A percentile compares a stretch with the other conserved stretches of the same genome.
Evolutionary conservation across 768 basidiomycete genomes (phyloP).

Genomic region (Lactarius deliciosus): DNA sequence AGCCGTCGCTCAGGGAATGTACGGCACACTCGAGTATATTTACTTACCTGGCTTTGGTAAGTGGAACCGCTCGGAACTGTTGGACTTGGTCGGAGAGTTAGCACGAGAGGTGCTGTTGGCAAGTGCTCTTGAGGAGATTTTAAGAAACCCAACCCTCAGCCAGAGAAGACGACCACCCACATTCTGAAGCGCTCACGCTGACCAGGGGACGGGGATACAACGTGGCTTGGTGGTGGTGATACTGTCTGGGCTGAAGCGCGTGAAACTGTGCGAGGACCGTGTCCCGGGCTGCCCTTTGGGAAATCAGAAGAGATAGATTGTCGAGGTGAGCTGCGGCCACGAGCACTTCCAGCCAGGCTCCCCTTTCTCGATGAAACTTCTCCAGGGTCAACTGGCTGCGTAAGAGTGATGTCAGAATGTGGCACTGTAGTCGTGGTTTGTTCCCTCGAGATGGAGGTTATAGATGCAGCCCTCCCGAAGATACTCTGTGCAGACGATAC

Average conservation of each 20-base stretch:
- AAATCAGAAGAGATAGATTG: constrained; percentile 3
- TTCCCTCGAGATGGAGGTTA: background rate
- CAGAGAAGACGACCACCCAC: constrained; percentile 7
- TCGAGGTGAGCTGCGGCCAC: constrained; percentile 12
- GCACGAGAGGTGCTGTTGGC: background rate
- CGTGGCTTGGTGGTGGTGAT: constrained; percentile 11
- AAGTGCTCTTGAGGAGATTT: background rate
- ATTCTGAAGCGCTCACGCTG: constrained; percentile 19
- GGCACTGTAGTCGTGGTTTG: background rate
- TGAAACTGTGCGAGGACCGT: background rate
- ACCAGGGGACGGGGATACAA: background rate
- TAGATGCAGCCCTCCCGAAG: constrained; percentile 13
- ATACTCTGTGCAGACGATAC: constrained; percentile 26
- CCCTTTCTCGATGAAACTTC: background rate
- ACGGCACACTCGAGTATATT: background rate
- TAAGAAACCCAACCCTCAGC: background rate
- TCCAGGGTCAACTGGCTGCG: background rate
- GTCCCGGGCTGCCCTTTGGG: background rate
- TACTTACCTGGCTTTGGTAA: constrained; percentile 13
- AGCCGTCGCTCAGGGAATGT: background rate
- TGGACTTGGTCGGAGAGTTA: constrained; percentile 10
- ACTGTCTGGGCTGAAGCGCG: constrained; percentile 17
- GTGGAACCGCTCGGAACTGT: constrained; percentile 11
- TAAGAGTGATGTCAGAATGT: background rate
- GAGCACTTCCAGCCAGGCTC: background rate